A percentile compares a stretch with the other conserved stretches of the same genome.
Evolutionary conservation across 192 early-diverging fungal species (phyloP).

Genomic region (Podila epigama): DNA sequence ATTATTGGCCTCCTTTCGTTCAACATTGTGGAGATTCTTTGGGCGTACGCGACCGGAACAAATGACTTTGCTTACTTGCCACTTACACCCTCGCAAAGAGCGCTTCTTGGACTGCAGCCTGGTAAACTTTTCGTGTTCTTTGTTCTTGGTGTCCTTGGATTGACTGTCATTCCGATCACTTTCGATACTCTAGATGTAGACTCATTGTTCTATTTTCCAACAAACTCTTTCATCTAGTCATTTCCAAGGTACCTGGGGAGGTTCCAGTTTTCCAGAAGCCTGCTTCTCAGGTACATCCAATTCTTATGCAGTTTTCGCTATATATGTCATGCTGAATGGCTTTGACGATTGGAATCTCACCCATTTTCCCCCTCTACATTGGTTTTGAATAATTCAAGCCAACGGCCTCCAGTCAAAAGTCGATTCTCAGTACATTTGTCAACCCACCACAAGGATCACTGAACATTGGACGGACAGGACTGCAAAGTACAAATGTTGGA

Average conservation of each 20-base stretch:
- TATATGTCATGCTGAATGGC: too few relatives aligned
- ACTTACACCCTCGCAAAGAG: slow-evolving; percentile 28
- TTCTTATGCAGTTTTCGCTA: too few relatives aligned
- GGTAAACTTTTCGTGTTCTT: slow-evolving; percentile 25
- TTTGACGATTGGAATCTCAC: background rate
- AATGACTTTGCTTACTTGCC: slow-evolving; percentile 39
- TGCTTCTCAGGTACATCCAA: background rate
- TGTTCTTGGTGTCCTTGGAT: too few relatives aligned
- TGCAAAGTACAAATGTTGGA: slow-evolving; percentile 16
- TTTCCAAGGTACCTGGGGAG: background rate
- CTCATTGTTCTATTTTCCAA: too few relatives aligned
- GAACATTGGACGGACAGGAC: slow-evolving; percentile 1
- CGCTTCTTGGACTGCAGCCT: slow-evolving; percentile 39
- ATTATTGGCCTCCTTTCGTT: background rate
- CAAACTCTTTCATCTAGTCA: too few relatives aligned
- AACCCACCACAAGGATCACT: slow-evolving; percentile 22
- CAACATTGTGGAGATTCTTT: slow-evolving; percentile 26
- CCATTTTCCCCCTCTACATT: background rate
- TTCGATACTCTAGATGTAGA: background rate
- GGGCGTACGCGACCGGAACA: slow-evolving; percentile 13
- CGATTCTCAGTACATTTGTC: slow-evolving; percentile 34
- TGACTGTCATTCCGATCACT: background rate
- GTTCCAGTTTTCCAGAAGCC: background rate
- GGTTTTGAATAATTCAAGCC: background rate
- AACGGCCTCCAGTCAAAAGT: slow-evolving; percentile 12